Base-by-base conservation (phyloP, 2,329 filamentous ascomycete genomes). In the Fusarium algeriense region DNA sequence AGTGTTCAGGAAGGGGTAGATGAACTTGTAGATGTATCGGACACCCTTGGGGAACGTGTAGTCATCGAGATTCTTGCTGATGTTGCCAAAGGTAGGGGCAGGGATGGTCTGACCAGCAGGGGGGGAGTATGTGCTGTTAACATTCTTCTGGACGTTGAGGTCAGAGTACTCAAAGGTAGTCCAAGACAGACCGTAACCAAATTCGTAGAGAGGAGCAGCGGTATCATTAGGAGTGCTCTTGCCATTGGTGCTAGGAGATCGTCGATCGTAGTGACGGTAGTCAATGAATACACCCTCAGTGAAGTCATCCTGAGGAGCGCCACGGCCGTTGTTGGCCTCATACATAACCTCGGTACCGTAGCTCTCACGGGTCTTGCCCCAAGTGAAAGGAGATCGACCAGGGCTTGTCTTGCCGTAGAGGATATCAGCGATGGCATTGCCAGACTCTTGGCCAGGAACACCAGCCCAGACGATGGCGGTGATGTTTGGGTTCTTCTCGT, bases 381-480 rank as follows among this genome's bases (percentile, higher is more conserved):
- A 92, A 7, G 93, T 96, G 81, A 97, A 97, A 6, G 92, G 91
- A 0, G 92, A 88, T 70, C 93, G 92, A 54, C 89, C 94, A 3
- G 93, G 93, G 81, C 94, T 95, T 67, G 91, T 88, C 65, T 87
- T 88, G 45, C 94, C 94, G 80, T 95, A 97, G 14, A 97, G 88
- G n/a, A 97, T 87, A 74, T 97, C 93, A 14, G 89, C 88, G 59
- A 97, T 89, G 5, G 92, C 87, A 77, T 94, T 93, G 53, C 94
- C 94, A 26, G 91, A 92, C 79, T 97, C 92, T 78, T 97, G 91
- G 14, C 94, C 94, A 0, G 94, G 93, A 20, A 94, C 82, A 75
- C 93, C 92, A 37, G 93, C 93, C 88, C 92, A 96, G 3, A 97
- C 79, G 57, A 97, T 94, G 41, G 93, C 94, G 2, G 93, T 94